Percentiles rank a stretch among this genome's conserved stretches.
Evolutionary conservation across 2,329 filamentous ascomycete species (phyloP).

Genomic region (Parastagonospora nodorum): DNA sequence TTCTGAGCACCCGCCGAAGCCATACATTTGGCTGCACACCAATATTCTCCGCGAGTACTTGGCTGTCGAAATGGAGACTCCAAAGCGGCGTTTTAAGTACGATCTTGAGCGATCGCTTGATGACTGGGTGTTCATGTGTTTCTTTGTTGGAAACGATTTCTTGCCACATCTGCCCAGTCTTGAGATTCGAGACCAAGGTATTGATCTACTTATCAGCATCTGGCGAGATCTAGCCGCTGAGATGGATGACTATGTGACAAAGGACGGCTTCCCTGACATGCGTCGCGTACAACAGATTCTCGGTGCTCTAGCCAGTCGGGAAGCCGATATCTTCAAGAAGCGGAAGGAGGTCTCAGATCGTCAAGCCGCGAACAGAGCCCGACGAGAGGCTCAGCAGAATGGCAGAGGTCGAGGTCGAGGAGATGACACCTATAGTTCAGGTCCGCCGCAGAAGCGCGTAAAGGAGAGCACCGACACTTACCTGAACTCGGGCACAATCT

Average conservation of each 20-base stretch:
- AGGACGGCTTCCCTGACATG: conserved; percentile 90
- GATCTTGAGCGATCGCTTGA: conserved; percentile 93
- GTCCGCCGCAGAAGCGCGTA: conserved; percentile 36
- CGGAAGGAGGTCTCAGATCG: conserved; percentile 86
- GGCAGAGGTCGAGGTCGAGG: conserved; percentile 33
- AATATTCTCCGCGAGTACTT: conserved; percentile 90
- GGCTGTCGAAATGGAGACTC: conserved; percentile 83
- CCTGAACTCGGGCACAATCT: conserved; percentile 39
- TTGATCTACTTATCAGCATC: conserved; percentile 93
- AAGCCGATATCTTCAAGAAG: conserved; percentile 89
- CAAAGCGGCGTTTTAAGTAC: conserved; percentile 82
- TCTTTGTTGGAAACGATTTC: conserved; percentile 98
- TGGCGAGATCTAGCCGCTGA: conserved; percentile 90
- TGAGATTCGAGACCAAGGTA: conserved; percentile 95
- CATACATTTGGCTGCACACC: conserved; percentile 98
- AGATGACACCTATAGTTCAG: conserved; percentile 34
- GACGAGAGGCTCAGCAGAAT: conserved; percentile 56
- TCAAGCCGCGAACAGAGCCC: conserved; percentile 70
- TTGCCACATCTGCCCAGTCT: conserved; percentile 95
- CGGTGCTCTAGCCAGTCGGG: conserved; percentile 85
- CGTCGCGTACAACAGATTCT: conserved; percentile 86
- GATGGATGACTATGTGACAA: conserved; percentile 96
- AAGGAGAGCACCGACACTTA: conserved; percentile 45
- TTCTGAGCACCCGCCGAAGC: conserved; percentile 67
- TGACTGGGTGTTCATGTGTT: conserved; percentile 99